phyloP scores from a whole-genome alignment of 331 rosid species.

The Spiraea crenata region DNA sequence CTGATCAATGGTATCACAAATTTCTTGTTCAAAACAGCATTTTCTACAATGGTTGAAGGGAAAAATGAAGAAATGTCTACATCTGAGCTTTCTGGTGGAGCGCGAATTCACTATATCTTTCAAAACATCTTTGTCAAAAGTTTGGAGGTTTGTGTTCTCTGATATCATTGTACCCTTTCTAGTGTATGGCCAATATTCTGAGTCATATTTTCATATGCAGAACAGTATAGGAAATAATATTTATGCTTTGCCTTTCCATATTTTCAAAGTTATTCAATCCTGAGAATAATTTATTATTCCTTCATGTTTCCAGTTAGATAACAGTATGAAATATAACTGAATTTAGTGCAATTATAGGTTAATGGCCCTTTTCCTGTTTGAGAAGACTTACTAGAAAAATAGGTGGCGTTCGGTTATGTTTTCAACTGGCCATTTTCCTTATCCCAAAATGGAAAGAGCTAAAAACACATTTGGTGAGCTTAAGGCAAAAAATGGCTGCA shows the following conservation, averaged over 20 bases:
- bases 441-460: no score
- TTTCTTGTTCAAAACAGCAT: conserved; percentile 57
- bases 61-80: conserved; percentile 90
- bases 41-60: conserved; percentile 91
- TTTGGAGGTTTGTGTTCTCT: conserved; percentile 60
- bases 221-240: background rate
- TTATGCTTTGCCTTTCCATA: background rate
- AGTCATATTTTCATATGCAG: background rate
- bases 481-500: no score
- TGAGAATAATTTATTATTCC: background rate
- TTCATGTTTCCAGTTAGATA: background rate
- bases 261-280: background rate
- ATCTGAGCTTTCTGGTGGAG: conserved; percentile 88
- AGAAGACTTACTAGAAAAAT: background rate
- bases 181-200: background rate
- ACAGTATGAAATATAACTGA: background rate
- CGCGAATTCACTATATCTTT: conserved; percentile 91
- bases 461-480: no score
- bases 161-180: background rate
- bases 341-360: conserved; percentile 1
- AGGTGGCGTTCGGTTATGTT: no score
- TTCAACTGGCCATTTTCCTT: no score
- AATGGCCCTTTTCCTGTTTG: background rate
- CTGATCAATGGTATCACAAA: conserved; percentile 8
- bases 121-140: conserved; percentile 85